Percentiles rank a stretch among this genome's conserved stretches.
Conservation (phyloP, 345 rosid species). For the Lepidium aucheri region DNA sequence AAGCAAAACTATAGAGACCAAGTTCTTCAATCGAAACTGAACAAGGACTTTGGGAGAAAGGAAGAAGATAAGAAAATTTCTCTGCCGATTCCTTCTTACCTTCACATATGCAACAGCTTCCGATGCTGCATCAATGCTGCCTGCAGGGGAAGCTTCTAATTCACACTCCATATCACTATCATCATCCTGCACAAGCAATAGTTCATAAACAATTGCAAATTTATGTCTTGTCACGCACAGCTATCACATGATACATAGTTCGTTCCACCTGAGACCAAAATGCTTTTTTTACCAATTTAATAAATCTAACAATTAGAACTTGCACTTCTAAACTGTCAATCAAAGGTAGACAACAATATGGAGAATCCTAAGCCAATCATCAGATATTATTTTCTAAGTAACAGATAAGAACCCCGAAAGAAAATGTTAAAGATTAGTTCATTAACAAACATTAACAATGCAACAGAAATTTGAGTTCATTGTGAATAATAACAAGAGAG, state of each 20-base stretch:
- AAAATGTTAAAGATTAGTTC: not conserved
- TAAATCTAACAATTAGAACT: not conserved
- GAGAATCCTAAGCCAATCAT: not conserved
- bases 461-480: not conserved
- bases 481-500: not conserved
- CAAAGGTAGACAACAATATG: not conserved
- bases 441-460: not conserved
- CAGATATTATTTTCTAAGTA: not conserved
- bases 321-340: not conserved
- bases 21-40: not conserved
- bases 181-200: conserved; percentile 55
- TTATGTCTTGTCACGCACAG: not conserved
- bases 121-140: conserved; percentile 46
- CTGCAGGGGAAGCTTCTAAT: conserved; percentile 72
- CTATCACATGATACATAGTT: not conserved
- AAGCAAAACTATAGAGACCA: not conserved
- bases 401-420: not conserved
- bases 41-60: not conserved
- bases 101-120: conserved; percentile 89
- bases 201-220: not conserved
- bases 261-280: not conserved
- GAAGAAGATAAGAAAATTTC: not conserved
- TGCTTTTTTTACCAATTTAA: not conserved
- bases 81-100: conserved; percentile 31
- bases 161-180: conserved; percentile 89